Percentiles rank a stretch among this genome's conserved stretches.
phyloP scores from a whole-genome alignment of 2,329 filamentous ascomycete genomes.

The Xenoacremonium recifei region DNA sequence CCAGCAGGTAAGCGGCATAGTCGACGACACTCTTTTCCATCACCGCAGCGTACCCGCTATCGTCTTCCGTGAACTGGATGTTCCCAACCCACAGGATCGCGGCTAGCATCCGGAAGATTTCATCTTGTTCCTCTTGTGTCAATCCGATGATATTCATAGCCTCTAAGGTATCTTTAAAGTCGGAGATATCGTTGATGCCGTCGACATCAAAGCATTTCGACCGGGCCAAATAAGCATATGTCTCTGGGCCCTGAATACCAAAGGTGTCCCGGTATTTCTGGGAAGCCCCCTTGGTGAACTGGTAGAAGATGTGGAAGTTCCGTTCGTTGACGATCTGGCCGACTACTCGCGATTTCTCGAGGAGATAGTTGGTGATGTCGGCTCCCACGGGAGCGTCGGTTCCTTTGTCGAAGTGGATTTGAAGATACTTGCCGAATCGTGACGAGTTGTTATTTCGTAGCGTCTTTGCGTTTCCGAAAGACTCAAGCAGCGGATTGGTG shows the following conservation, averaged over 20 bases:
- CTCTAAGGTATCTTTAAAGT: conserved; percentile 86
- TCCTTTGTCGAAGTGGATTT: conserved; percentile 89
- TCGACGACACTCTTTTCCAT: conserved; percentile 88
- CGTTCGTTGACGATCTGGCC: conserved; percentile 94
- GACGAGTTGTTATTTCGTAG: conserved; percentile 98
- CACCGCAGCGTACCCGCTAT: conserved; percentile 83
- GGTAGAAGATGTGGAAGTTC: conserved; percentile 99
- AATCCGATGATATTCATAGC: conserved; percentile 96
- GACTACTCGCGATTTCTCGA: conserved; percentile 93
- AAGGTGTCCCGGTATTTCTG: conserved; percentile 82
- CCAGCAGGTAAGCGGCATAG: conserved; percentile 89
- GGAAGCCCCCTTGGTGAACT: conserved; percentile 95
- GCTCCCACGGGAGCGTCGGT: conserved; percentile 89
- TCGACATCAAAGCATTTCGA: conserved; percentile 95
- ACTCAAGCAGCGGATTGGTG: conserved; percentile 94
- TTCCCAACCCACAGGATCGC: conserved; percentile 94
- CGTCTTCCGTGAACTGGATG: conserved; percentile 85
- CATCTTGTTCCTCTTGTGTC: conserved; percentile 83
- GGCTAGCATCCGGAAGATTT: conserved; percentile 93
- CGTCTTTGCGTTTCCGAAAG: conserved; percentile 98
- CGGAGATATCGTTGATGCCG: conserved; percentile 87
- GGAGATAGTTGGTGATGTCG: conserved; percentile 95
- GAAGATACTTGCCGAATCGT: conserved; percentile 95
- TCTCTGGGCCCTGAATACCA: conserved; percentile 86
- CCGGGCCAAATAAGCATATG: conserved; percentile 89